Percentiles rank a stretch among this genome's conserved stretches.
phyloP scores from a whole-genome alignment of 805 yeast genomes.

The Torulaspora delbrueckii region DNA sequence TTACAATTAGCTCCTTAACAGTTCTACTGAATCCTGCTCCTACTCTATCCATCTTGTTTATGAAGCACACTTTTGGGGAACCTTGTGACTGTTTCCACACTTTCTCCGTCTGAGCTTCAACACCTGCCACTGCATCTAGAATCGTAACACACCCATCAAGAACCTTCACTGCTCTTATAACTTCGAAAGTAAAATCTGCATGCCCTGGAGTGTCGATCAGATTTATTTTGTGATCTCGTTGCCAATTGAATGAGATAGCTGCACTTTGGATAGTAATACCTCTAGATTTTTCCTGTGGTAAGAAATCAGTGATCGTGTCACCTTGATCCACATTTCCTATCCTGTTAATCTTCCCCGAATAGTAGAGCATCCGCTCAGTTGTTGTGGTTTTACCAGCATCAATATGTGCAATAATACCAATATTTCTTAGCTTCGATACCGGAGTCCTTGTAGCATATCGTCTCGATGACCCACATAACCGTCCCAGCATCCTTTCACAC shows the following conservation, averaged over 20 bases:
- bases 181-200: conserved; percentile 96
- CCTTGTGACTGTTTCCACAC: conserved; percentile 86
- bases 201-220: conserved; percentile 97
- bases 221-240: conserved; percentile 59
- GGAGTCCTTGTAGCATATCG: conserved; percentile 15
- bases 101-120: conserved; percentile 95
- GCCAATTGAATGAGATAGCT: conserved; percentile 89
- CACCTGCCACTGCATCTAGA: conserved; percentile 95
- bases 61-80: conserved; percentile 74
- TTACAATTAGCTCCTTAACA: conserved; percentile 73
- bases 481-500: conserved; percentile 2
- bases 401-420: conserved; percentile 97
- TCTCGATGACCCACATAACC: conserved; percentile 6
- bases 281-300: conserved; percentile 83
- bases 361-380: conserved; percentile 91
- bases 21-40: conserved; percentile 95
- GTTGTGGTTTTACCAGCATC: conserved; percentile 99
- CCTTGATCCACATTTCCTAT: conserved; percentile 96
- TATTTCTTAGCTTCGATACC: conserved; percentile 54
- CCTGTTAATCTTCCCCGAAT: conserved; percentile 70
- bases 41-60: conserved; percentile 93
- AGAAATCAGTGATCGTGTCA: conserved; percentile 89
- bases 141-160: conserved; percentile 92
- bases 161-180: conserved; percentile 80
- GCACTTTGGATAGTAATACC: conserved; percentile 98